Conservation (phyloP, 768 basidiomycete genomes). For the Psilocybe sp. region DNA sequence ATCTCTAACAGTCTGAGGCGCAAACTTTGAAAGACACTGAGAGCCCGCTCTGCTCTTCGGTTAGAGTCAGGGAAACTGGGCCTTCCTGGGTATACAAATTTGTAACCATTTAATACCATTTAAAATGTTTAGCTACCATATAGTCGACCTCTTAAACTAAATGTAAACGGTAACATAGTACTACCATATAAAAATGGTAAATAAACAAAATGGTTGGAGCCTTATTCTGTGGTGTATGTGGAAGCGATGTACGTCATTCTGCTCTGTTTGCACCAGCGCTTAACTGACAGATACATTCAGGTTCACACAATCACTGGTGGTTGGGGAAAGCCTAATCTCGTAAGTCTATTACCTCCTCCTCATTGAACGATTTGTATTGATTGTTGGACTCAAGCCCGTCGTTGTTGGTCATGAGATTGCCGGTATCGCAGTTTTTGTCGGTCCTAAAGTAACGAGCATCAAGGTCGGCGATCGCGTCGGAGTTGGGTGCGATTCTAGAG, state of each 20-base stretch:
- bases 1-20: no score
- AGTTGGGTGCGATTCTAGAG: slow-evolving; percentile 24
- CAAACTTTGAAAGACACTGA: no score
- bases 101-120: no score
- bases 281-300: slow-evolving; percentile 15
- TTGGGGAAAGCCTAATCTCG: slow-evolving; percentile 31
- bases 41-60: no score
- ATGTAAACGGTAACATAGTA: no score
- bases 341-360: slow-evolving; percentile 5
- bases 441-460: slow-evolving; percentile 50
- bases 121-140: no score
- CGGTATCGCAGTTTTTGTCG: slow-evolving; percentile 50
- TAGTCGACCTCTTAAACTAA: no score
- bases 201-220: no score
- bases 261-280: neutral
- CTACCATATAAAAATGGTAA: no score
- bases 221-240: slow-evolving; percentile 55
- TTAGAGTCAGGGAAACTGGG: no score
- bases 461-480: slow-evolving; percentile 59
- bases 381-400: slow-evolving; percentile 22
- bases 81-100: no score
- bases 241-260: slow-evolving; percentile 39
- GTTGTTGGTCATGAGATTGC: slow-evolving; percentile 55
- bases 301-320: slow-evolving; percentile 37
- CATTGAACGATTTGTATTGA: neutral